Conservation (phyloP, 1,284 basidiomycete species). For the Apiotrichum gamsii region DNA sequence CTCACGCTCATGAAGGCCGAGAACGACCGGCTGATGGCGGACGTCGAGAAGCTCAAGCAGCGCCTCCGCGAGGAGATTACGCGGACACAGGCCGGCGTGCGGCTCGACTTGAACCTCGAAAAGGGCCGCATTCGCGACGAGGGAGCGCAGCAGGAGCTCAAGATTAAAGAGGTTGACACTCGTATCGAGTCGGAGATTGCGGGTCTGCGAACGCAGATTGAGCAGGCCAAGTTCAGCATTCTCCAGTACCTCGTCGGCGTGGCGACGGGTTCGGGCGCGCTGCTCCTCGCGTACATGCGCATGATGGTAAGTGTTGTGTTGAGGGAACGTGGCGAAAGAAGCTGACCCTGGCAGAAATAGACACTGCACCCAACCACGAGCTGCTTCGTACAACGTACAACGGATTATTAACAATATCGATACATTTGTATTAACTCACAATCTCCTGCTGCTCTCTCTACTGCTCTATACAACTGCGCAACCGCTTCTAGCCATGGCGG, state of each 20-base stretch:
- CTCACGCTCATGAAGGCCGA: slow-evolving; percentile 91
- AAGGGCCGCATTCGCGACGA: slow-evolving; percentile 94
- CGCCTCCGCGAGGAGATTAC: slow-evolving; percentile 85
- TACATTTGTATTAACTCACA: too few species aligned
- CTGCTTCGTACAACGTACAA: too few species aligned
- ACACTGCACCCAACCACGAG: too few species aligned
- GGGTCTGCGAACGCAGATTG: slow-evolving; percentile 78
- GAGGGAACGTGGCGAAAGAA: not conserved
- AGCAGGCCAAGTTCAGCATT: slow-evolving; percentile 68
- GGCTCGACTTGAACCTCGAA: slow-evolving; percentile 92
- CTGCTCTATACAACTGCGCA: too few species aligned
- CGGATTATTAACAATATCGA: too few species aligned
- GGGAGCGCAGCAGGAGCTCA: slow-evolving; percentile 83
- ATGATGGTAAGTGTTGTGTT: slow-evolving; percentile 36
- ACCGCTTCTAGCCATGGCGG: too few species aligned
- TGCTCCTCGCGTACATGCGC: slow-evolving; percentile 46
- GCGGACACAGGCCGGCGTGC: slow-evolving; percentile 86
- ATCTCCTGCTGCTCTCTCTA: too few species aligned
- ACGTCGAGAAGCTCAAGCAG: slow-evolving; percentile 95
- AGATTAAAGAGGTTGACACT: slow-evolving; percentile 98
- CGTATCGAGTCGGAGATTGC: slow-evolving; percentile 96
- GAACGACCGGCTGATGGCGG: slow-evolving; percentile 82
- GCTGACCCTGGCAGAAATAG: not conserved
- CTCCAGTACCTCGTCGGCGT: slow-evolving; percentile 47
- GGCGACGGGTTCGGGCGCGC: slow-evolving; percentile 46